phyloP scores from a whole-genome alignment of 768 basidiomycete genomes.

The Lactifluus rugatus region DNA sequence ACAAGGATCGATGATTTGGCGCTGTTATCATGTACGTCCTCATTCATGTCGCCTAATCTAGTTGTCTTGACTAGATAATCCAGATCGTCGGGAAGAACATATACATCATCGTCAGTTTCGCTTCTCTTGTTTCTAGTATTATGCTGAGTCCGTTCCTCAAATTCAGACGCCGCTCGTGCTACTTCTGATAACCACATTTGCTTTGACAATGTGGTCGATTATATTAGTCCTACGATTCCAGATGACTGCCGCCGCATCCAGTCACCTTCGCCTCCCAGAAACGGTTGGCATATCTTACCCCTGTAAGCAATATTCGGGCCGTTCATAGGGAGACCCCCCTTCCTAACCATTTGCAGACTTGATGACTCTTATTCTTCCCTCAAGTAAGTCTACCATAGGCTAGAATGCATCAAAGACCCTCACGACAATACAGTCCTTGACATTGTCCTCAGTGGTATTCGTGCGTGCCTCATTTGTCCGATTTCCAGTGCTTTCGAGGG shows the following conservation, averaged over 20 bases:
- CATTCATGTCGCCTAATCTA: neutral
- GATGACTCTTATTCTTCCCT: conserved; percentile 3
- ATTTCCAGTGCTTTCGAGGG: neutral
- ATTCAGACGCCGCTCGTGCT: neutral
- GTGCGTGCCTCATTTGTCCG: neutral
- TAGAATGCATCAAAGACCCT: neutral
- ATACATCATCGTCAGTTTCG: neutral
- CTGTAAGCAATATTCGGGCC: neutral
- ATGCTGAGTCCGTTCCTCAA: neutral
- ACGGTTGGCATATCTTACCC: neutral
- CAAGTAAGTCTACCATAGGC: neutral
- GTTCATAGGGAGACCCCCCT: neutral
- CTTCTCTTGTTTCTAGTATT: neutral
- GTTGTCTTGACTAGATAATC: neutral
- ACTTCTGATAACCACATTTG: neutral
- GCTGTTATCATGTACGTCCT: conserved; percentile 11
- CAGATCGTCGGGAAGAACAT: conserved; percentile 2
- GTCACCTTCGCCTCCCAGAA: neutral
- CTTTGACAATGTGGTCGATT: neutral
- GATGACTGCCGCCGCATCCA: neutral
- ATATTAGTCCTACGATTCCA: neutral
- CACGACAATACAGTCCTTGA: conserved; percentile 5
- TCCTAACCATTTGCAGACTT: neutral
- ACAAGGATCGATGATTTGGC: conserved; percentile 7
- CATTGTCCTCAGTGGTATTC: neutral